Evolutionary conservation across 108 stramenopile genomes (phyloP).

Genomic region (Stephanodiscus triporus): DNA sequence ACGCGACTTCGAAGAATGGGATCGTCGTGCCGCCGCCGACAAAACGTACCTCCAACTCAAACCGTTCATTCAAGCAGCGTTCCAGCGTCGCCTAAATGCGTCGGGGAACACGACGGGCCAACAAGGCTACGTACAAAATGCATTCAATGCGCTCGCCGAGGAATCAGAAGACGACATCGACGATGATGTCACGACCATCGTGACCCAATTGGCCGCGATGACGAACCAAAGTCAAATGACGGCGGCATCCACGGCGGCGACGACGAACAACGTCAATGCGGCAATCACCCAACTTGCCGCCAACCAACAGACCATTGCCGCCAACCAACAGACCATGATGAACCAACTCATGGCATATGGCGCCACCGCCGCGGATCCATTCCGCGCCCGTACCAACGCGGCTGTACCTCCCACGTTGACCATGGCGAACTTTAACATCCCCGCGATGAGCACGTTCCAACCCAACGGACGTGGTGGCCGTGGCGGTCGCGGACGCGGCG

Average conservation of each 20-base stretch:
- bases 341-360: too few relatives aligned
- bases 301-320: too few relatives aligned
- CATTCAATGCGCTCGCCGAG: background rate
- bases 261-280: background rate
- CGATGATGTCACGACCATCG: background rate
- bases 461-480: background rate
- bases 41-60: background rate
- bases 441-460: too few relatives aligned
- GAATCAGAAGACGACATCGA: background rate
- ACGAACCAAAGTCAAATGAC: background rate
- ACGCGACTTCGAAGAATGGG: conserved; percentile 1
- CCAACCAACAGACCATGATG: too few relatives aligned
- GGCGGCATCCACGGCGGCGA: background rate
- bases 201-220: background rate
- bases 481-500: background rate
- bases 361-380: too few relatives aligned
- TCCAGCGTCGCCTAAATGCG: background rate
- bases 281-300: background rate
- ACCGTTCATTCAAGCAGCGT: background rate
- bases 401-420: too few relatives aligned
- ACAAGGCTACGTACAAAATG: background rate
- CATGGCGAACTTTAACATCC: too few relatives aligned
- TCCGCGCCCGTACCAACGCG: too few relatives aligned
- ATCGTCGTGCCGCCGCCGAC: too few relatives aligned
- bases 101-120: background rate